These are phyloP conservation scores for Ophiocordyceps camponoti-leonardi DNA, from an alignment of 2,329 filamentous ascomycete species.

Conservation along the genomic window DNA sequence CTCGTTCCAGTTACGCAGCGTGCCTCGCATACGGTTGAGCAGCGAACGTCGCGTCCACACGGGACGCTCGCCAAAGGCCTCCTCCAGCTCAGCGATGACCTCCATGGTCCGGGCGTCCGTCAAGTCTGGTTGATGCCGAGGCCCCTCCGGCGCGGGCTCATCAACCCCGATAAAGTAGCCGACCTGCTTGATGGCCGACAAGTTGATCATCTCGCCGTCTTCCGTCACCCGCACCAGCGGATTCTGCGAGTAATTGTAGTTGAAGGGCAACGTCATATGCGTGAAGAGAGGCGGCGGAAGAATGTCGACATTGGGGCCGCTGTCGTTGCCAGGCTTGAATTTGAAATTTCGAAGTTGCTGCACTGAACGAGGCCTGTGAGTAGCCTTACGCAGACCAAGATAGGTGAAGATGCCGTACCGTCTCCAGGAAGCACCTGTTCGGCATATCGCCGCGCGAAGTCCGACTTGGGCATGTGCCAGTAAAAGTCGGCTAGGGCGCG, in stretches of 20 bases:
- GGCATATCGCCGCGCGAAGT: conserved; percentile 54
- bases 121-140: conserved; percentile 39
- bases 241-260: conserved; percentile 74
- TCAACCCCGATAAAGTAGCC: conserved; percentile 42
- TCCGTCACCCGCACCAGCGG: conserved; percentile 51
- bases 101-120: conserved; percentile 43
- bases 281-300: conserved; percentile 69
- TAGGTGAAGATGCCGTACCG: conserved; percentile 26
- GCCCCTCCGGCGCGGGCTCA: conserved; percentile 44
- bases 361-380: conserved; percentile 15
- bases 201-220: conserved; percentile 39
- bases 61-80: conserved; percentile 55
- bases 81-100: conserved; percentile 45
- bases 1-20: conserved; percentile 32
- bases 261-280: conserved; percentile 56
- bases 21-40: conserved; percentile 48
- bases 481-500: conserved; percentile 79
- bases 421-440: conserved; percentile 55
- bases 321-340: conserved; percentile 44
- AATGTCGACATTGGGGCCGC: conserved; percentile 45
- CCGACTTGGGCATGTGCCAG: conserved; percentile 50
- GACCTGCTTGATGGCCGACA: conserved; percentile 39
- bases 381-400: not conserved
- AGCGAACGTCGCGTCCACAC: conserved; percentile 77
- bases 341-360: conserved; percentile 42